Conservation (phyloP, 2,329 filamentous ascomycete genomes). For the Dendrostoma leiphaemia region DNA sequence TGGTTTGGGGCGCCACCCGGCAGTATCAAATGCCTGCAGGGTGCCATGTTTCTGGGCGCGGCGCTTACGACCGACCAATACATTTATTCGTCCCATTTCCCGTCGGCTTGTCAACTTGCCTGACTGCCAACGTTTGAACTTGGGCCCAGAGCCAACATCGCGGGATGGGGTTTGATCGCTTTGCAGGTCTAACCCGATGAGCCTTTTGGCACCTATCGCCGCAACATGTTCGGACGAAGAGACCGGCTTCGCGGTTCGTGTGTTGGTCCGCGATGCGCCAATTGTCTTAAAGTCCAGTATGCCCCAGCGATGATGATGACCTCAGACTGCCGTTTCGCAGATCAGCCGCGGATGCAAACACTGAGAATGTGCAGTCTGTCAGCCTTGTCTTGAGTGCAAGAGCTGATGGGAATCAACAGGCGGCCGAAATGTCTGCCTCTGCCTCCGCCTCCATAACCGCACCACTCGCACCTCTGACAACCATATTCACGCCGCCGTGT, state of each 20-base stretch:
- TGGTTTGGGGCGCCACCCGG: background rate
- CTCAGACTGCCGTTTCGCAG: background rate
- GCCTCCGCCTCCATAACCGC: constrained; percentile 20
- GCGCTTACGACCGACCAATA: background rate
- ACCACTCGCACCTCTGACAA: constrained; percentile 37
- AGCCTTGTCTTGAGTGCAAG: background rate
- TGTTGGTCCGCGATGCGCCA: background rate
- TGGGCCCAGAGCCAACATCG: background rate
- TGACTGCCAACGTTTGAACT: background rate
- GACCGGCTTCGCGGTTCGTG: background rate
- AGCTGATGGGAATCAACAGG: background rate
- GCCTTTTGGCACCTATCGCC: background rate
- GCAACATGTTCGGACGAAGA: background rate
- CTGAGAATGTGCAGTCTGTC: background rate
- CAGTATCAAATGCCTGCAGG: constrained; percentile 3
- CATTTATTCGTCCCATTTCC: background rate
- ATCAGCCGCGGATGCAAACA: background rate
- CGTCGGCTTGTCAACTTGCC: background rate
- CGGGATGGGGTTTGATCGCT: background rate
- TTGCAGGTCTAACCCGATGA: background rate
- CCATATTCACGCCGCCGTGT: constrained; percentile 39
- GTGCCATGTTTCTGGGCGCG: background rate
- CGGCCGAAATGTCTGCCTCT: constrained; percentile 5
- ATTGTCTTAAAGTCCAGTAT: background rate
- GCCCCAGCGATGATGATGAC: background rate